Evolutionary conservation across 352 stramenopile genomes (phyloP).

Genomic region (Globisporangium carolinianum): DNA sequence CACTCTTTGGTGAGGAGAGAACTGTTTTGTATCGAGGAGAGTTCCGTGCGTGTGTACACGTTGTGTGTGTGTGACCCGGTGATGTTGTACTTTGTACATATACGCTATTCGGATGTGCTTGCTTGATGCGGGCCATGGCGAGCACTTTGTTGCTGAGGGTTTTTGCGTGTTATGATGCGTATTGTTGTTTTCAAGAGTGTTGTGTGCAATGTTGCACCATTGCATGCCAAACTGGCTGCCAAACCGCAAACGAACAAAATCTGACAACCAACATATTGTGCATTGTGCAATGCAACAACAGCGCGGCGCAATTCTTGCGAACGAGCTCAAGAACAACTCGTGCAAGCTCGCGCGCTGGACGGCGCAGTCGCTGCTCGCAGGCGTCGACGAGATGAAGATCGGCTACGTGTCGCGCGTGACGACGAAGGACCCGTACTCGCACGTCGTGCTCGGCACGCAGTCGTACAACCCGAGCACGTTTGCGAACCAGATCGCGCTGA

Average conservation of each 20-base stretch:
- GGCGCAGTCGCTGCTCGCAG: slow-evolving; percentile 92
- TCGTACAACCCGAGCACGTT: slow-evolving; percentile 97
- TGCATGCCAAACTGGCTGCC: too few species aligned
- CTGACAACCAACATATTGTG: slow-evolving; percentile 5
- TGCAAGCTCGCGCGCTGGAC: slow-evolving; percentile 98
- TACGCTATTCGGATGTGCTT: slow-evolving; percentile 55
- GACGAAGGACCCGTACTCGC: slow-evolving; percentile 94
- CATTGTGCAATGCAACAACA: slow-evolving; percentile 27
- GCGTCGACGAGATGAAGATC: slow-evolving; percentile 97
- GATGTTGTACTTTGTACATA: slow-evolving; percentile 32
- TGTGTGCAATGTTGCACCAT: neutral
- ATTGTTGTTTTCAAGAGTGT: neutral
- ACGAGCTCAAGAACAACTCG: slow-evolving; percentile 99
- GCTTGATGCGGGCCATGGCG: slow-evolving; percentile 9
- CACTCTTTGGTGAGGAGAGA: slow-evolving; percentile 23
- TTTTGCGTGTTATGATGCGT: slow-evolving; percentile 3
- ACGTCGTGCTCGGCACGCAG: slow-evolving; percentile 94
- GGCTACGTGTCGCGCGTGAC: slow-evolving; percentile 93
- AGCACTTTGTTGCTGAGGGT: slow-evolving; percentile 14
- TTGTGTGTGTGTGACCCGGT: slow-evolving; percentile 9
- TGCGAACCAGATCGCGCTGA: slow-evolving; percentile 95
- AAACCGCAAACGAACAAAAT: neutral
- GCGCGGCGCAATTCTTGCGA: slow-evolving; percentile 94
- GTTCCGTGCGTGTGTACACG: slow-evolving; percentile 11
- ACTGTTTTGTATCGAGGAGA: slow-evolving; percentile 18